A percentile compares a stretch with the other conserved stretches of the same genome.
These are phyloP conservation scores for Alternaria brassicicola DNA, from an alignment of 2,329 filamentous ascomycete genomes.

Conservation along the genomic window DNA sequence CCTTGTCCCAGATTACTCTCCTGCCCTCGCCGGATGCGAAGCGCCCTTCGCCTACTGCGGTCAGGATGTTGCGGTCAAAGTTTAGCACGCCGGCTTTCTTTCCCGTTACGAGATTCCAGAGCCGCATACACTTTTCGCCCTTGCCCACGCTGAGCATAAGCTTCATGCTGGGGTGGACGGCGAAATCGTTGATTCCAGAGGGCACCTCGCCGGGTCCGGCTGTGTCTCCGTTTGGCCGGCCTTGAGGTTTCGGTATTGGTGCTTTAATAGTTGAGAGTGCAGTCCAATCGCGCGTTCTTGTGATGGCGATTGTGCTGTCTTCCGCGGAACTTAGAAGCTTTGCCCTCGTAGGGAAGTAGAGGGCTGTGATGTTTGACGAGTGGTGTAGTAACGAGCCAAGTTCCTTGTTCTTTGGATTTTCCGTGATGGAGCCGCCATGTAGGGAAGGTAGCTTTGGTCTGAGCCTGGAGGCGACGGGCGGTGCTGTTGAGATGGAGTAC, in stretches of 20 bases:
- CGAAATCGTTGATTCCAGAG: slow-evolving; percentile 91
- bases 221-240: slow-evolving; percentile 87
- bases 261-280: slow-evolving; percentile 87
- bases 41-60: slow-evolving; percentile 76
- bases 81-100: slow-evolving; percentile 93
- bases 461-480: slow-evolving; percentile 62
- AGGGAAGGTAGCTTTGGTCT: slow-evolving; percentile 68
- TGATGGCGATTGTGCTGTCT: slow-evolving; percentile 89
- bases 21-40: slow-evolving; percentile 82
- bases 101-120: slow-evolving; percentile 97
- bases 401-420: slow-evolving; percentile 87
- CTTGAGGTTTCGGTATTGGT: slow-evolving; percentile 78
- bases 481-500: slow-evolving; percentile 75
- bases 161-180: slow-evolving; percentile 95
- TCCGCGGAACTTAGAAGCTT: slow-evolving; percentile 90
- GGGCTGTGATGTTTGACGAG: slow-evolving; percentile 76
- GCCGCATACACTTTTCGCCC: slow-evolving; percentile 86
- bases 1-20: slow-evolving; percentile 78
- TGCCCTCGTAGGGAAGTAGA: slow-evolving; percentile 81
- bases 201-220: slow-evolving; percentile 80
- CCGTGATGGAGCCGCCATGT: slow-evolving; percentile 73
- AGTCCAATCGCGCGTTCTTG: slow-evolving; percentile 86
- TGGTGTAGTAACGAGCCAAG: slow-evolving; percentile 88
- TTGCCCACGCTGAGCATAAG: slow-evolving; percentile 92
- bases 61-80: slow-evolving; percentile 75